Percentiles rank a stretch among this genome's conserved stretches.
Evolutionary conservation across 352 stramenopile species (phyloP).

Genomic region (Plasmopara halstedii): DNA sequence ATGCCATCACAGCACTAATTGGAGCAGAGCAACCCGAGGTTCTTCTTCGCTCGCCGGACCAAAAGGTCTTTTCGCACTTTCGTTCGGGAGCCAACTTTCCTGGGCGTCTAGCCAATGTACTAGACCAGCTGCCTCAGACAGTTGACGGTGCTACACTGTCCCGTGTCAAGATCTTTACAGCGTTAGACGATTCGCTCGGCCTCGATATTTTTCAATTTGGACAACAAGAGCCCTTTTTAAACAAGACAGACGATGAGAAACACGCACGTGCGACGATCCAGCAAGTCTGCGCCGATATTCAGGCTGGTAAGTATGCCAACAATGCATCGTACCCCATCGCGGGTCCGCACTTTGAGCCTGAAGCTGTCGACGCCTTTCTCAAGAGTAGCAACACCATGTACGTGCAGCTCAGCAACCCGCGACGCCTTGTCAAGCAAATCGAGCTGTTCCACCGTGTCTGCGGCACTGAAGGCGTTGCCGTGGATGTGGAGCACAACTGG

Average conservation of each 20-base stretch:
- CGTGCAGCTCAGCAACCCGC: constrained; percentile 76
- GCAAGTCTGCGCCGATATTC: constrained; percentile 59
- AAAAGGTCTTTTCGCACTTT: constrained; percentile 79
- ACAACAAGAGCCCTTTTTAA: constrained; percentile 63
- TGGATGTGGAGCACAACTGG: constrained; percentile 81
- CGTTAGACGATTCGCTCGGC: constrained; percentile 73
- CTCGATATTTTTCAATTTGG: constrained; percentile 85
- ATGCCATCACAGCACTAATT: constrained; percentile 78
- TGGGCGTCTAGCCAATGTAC: constrained; percentile 58
- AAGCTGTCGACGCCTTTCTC: constrained; percentile 55
- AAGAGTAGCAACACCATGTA: constrained; percentile 74
- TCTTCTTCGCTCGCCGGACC: constrained; percentile 68
- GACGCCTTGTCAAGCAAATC: constrained; percentile 66
- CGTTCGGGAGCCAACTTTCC: constrained; percentile 72
- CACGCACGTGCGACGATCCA: constrained; percentile 47
- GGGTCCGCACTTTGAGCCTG: constrained; percentile 47
- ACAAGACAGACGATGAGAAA: constrained; percentile 52
- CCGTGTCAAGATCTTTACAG: constrained; percentile 88
- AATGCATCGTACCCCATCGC: constrained; percentile 46
- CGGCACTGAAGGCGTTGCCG: constrained; percentile 63
- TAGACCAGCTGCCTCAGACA: constrained; percentile 56
- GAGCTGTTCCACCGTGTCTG: constrained; percentile 50
- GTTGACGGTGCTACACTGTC: constrained; percentile 57
- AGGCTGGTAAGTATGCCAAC: constrained; percentile 57
- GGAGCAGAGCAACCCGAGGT: constrained; percentile 73